Percentiles rank a stretch among this genome's conserved stretches.
Evolutionary conservation across 768 basidiomycete genomes (phyloP).

Genomic region (Suillus placidus): DNA sequence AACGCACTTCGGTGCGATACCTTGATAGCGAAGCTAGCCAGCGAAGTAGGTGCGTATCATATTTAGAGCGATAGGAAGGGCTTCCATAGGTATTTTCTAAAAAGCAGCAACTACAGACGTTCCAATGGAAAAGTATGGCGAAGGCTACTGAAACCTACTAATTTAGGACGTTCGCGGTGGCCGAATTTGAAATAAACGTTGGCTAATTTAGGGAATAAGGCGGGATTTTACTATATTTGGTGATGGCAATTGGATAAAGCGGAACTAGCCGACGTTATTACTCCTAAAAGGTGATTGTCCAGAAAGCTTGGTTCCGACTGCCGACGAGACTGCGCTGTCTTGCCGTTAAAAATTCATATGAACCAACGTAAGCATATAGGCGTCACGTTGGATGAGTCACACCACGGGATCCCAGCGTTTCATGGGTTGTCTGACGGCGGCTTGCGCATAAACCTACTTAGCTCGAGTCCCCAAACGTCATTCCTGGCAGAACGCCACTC

Average conservation of each 20-base stretch:
- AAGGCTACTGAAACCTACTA: background rate
- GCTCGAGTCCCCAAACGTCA: background rate
- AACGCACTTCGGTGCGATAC: background rate
- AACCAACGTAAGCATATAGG: background rate
- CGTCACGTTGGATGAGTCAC: no score
- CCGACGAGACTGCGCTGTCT: background rate
- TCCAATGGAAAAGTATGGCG: background rate
- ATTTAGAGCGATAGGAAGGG: background rate
- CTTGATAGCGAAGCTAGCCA: background rate
- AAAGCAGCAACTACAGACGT: background rate
- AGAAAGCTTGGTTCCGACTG: background rate
- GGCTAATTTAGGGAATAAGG: background rate
- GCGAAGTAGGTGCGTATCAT: background rate
- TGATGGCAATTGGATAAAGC: background rate
- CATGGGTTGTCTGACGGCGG: background rate
- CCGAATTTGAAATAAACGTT: background rate
- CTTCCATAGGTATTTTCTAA: background rate
- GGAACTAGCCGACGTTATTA: background rate
- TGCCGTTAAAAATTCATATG: no score
- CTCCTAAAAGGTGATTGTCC: no score
- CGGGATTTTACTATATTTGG: background rate
- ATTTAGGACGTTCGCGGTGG: background rate
- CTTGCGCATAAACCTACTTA: no score
- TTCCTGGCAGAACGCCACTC: background rate
- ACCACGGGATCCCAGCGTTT: background rate